These are phyloP conservation scores for Eutrema japonicum DNA, from an alignment of 345 rosid species.

Conservation along the genomic window DNA sequence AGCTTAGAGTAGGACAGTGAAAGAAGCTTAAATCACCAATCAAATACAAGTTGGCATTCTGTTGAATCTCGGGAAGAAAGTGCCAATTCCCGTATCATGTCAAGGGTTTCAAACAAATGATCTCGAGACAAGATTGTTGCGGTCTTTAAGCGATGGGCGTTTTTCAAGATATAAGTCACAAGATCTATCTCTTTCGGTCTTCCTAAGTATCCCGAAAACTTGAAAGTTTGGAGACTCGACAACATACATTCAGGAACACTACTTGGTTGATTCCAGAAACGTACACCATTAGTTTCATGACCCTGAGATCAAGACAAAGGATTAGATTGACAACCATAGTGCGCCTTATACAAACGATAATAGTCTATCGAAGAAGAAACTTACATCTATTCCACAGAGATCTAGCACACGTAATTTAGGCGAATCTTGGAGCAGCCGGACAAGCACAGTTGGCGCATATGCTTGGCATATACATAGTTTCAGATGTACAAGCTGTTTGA, in stretches of 20 bases:
- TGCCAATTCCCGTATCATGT: no score
- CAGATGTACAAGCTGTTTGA: background rate
- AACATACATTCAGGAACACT: background rate
- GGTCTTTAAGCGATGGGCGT: background rate
- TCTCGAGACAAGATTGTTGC: background rate
- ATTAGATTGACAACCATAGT: background rate
- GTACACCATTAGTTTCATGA: background rate
- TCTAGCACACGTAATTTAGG: background rate
- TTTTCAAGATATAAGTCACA: background rate
- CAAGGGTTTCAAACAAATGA: no score
- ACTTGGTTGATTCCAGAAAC: background rate
- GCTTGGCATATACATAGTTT: background rate
- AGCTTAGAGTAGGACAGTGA: no score
- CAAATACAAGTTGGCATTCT: no score
- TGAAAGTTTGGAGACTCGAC: background rate
- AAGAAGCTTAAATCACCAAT: no score
- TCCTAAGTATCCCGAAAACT: background rate
- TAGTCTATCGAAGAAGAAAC: background rate
- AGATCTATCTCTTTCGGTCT: background rate
- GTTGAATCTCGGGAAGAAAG: no score
- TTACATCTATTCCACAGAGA: background rate
- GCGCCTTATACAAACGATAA: constrained; percentile 20
- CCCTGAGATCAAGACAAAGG: background rate
- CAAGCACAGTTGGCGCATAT: background rate
- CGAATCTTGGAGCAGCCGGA: background rate